Evolutionary conservation across 345 rosid genomes (phyloP).

Genomic region (Euphorbia pulcherrima): DNA sequence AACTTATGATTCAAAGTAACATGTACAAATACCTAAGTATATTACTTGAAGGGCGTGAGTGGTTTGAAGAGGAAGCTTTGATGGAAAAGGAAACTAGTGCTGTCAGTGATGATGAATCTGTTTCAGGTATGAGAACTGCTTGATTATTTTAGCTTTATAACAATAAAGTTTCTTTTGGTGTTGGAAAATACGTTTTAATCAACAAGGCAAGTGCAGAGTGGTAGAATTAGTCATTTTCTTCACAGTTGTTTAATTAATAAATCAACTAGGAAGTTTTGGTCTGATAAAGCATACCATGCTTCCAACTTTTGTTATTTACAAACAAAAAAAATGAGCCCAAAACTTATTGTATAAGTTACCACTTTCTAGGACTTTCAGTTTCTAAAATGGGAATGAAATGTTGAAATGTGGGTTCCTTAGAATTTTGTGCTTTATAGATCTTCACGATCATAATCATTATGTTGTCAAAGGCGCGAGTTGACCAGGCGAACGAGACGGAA

Average conservation of each 20-base stretch:
- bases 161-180: background rate
- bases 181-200: background rate
- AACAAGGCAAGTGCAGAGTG: background rate
- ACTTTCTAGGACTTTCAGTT: too few relatives aligned
- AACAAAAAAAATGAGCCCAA: too few relatives aligned
- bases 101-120: constrained; percentile 23
- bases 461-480: too few relatives aligned
- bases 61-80: constrained; percentile 50
- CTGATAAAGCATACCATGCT: too few relatives aligned
- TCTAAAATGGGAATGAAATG: too few relatives aligned
- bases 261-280: too few relatives aligned
- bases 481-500: too few relatives aligned
- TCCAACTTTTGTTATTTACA: too few relatives aligned
- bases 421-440: too few relatives aligned
- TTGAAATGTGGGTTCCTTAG: too few relatives aligned
- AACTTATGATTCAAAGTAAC: constrained; percentile 62
- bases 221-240: background rate
- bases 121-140: constrained; percentile 31
- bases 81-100: constrained; percentile 21
- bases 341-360: too few relatives aligned
- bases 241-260: background rate
- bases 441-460: too few relatives aligned
- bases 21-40: constrained; percentile 62
- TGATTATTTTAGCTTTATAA: background rate
- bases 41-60: constrained; percentile 61